Conservation (phyloP, 495 filamentous ascomycete species). For the Daldinia vernicosa region DNA sequence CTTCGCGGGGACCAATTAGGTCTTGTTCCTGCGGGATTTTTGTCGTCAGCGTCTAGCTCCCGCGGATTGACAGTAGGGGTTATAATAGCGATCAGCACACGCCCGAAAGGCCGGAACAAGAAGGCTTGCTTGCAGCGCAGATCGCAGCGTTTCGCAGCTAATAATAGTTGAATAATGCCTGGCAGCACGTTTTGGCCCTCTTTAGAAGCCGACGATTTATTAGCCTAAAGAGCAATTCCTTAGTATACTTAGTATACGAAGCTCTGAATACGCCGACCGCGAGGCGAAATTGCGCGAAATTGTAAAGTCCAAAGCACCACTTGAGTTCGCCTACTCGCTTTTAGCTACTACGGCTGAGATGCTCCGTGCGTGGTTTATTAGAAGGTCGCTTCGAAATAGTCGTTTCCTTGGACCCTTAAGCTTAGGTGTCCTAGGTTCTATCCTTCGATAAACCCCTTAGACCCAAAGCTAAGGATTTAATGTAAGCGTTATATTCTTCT, state of each 20-base stretch:
- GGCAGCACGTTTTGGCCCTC: not conserved
- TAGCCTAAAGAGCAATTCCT: conserved; percentile 1
- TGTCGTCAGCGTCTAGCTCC: conserved; percentile 36
- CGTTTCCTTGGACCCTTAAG: not conserved
- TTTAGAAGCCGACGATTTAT: not conserved
- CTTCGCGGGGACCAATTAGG: conserved; percentile 24
- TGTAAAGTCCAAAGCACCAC: not conserved
- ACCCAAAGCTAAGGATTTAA: not conserved
- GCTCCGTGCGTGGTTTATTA: not conserved
- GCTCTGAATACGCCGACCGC: not conserved
- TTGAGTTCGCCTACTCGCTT: conserved; percentile 17
- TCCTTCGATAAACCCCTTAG: conserved; percentile 15
- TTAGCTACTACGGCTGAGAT: not conserved
- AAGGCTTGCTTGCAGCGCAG: conserved; percentile 4
- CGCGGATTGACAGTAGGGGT: conserved; percentile 33
- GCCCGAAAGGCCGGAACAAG: conserved; percentile 19
- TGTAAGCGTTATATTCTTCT: not conserved
- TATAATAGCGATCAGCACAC: conserved; percentile 33
- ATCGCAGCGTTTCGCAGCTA: conserved; percentile 9
- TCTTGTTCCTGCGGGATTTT: conserved; percentile 35
- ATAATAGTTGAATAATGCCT: conserved; percentile 33
- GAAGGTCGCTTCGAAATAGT: conserved; percentile 16
- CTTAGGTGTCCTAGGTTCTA: not conserved
- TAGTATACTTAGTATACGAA: not conserved
- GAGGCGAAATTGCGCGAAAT: conserved; percentile 9